Percentiles rank a stretch among this genome's conserved stretches.
phyloP scores from a whole-genome alignment of 2,329 filamentous ascomycete species.

The Epichloe sibirici region DNA sequence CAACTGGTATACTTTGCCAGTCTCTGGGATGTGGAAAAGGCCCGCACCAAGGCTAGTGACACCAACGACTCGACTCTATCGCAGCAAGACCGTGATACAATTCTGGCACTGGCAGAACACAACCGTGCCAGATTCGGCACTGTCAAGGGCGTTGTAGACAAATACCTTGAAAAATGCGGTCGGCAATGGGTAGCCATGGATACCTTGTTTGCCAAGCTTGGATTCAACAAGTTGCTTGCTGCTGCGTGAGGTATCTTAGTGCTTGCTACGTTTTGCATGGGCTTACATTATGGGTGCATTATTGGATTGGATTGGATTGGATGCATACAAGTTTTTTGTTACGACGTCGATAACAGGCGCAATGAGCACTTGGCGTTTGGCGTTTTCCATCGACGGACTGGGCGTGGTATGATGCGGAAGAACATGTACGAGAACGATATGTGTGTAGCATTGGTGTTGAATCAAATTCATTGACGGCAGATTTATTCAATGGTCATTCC shows the following conservation, averaged over 20 bases:
- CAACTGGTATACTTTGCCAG: conserved; percentile 79
- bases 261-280: background rate
- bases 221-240: conserved; percentile 31
- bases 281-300: background rate
- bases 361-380: background rate
- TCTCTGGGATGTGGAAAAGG: conserved; percentile 84
- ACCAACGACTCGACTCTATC: conserved; percentile 33
- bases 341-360: background rate
- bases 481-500: too few species aligned
- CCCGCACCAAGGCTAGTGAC: conserved; percentile 39
- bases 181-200: conserved; percentile 93
- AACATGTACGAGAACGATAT: background rate
- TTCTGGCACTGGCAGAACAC: conserved; percentile 64
- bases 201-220: conserved; percentile 61
- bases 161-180: conserved; percentile 80
- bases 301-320: background rate
- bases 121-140: conserved; percentile 72
- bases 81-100: conserved; percentile 47
- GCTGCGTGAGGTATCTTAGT: conserved; percentile 2
- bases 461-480: background rate
- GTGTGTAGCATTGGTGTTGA: background rate
- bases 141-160: conserved; percentile 64
- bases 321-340: background rate
- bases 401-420: background rate
- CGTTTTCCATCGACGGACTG: background rate